Evolutionary conservation across 2,329 filamentous ascomycete genomes (phyloP).

Genomic region (Mariannaea elegans): DNA sequence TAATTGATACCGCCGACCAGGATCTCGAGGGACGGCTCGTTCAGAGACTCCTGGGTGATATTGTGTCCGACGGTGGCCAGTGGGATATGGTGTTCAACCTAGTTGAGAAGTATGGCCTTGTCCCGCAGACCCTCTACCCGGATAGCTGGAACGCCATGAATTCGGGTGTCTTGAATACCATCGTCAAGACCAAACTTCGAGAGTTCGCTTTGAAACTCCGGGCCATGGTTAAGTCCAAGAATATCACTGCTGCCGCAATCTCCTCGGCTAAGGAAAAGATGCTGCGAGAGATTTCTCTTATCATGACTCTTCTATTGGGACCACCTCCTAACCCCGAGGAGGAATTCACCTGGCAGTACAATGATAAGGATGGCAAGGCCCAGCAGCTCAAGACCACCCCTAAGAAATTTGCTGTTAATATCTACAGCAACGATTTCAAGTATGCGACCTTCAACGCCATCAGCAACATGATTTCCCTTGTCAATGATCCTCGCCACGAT

Average conservation of each 20-base stretch:
- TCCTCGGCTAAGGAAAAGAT: constrained; percentile 73
- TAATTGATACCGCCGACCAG: constrained; percentile 77
- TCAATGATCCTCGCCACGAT: constrained; percentile 84
- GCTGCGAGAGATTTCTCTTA: constrained; percentile 80
- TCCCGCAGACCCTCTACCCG: constrained; percentile 82
- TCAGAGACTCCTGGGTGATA: constrained; percentile 71
- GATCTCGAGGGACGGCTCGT: constrained; percentile 78
- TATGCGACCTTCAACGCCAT: constrained; percentile 67
- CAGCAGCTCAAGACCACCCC: constrained; percentile 73
- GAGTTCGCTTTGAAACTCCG: constrained; percentile 81
- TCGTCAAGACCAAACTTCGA: constrained; percentile 87
- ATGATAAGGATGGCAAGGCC: constrained; percentile 73
- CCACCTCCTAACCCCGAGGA: constrained; percentile 75
- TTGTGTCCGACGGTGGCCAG: constrained; percentile 84
- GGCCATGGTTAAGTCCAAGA: constrained; percentile 53
- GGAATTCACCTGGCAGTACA: constrained; percentile 83
- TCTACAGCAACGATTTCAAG: constrained; percentile 67
- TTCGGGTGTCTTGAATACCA: constrained; percentile 73
- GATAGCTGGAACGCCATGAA: constrained; percentile 82
- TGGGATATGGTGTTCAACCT: constrained; percentile 94
- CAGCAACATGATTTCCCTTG: constrained; percentile 78
- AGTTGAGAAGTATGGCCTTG: constrained; percentile 87
- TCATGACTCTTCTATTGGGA: constrained; percentile 84
- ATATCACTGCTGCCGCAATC: constrained; percentile 48
- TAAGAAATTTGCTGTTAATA: constrained; percentile 74